These are phyloP conservation scores for Fusarium cyanostomum DNA, from an alignment of 2,329 filamentous ascomycete genomes.

Conservation along the genomic window DNA sequence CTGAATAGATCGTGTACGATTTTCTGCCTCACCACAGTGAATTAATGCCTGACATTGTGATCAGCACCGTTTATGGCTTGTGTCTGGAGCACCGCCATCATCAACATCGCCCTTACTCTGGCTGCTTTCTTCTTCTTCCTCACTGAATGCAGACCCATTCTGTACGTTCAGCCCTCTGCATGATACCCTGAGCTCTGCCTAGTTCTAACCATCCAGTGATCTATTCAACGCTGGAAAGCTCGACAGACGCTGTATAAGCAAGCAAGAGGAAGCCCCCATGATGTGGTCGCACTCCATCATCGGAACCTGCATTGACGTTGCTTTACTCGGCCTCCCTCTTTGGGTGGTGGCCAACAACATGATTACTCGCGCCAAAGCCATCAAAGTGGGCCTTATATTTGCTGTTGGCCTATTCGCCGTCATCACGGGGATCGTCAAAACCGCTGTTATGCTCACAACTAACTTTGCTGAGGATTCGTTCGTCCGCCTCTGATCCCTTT, in stretches of 20 bases:
- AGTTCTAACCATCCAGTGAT: conserved; percentile 16
- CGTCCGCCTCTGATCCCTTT: conserved; percentile 17
- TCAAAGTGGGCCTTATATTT: conserved; percentile 51
- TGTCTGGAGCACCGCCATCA: conserved; percentile 19
- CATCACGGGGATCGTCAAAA: conserved; percentile 51
- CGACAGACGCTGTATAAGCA: conserved; percentile 29
- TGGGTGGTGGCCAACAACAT: conserved; percentile 51
- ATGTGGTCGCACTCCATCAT: conserved; percentile 47
- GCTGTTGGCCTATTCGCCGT: conserved; percentile 51
- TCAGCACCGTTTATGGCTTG: conserved; percentile 27
- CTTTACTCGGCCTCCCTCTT: conserved; percentile 49
- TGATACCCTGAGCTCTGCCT: neutral
- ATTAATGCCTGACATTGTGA: neutral
- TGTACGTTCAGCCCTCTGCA: conserved; percentile 6
- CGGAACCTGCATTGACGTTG: conserved; percentile 48
- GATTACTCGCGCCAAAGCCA: conserved; percentile 46
- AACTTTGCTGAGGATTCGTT: conserved; percentile 47
- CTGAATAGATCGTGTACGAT: conserved; percentile 8
- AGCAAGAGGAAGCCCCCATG: conserved; percentile 38
- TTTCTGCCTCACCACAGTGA: neutral
- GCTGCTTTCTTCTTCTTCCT: conserved; percentile 36
- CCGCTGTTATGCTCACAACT: conserved; percentile 47
- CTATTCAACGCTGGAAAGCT: conserved; percentile 28
- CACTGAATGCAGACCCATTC: conserved; percentile 31
- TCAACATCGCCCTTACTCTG: conserved; percentile 22